Conservation (phyloP, 2,329 filamentous ascomycete species). For the Berkeleyomyces rouxiae region DNA sequence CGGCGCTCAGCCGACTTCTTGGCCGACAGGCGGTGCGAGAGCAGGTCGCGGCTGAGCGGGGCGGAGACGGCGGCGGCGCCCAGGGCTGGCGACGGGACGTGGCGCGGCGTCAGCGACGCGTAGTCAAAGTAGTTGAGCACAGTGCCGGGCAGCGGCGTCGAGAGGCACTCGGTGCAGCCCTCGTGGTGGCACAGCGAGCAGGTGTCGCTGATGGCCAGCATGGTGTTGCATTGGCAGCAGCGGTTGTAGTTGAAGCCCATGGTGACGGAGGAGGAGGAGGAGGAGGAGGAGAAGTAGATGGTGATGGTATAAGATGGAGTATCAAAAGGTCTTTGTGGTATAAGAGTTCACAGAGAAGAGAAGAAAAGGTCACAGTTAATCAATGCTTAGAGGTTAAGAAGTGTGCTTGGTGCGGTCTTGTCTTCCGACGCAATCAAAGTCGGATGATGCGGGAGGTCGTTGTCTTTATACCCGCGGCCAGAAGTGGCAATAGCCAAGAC, state of each 20-base stretch:
- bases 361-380: background rate
- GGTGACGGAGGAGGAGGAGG: background rate
- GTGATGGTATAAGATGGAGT: background rate
- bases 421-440: background rate
- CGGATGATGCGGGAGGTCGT: background rate
- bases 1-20: constrained; percentile 2
- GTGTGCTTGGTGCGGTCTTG: no score
- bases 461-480: background rate
- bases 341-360: background rate
- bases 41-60: background rate
- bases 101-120: constrained; percentile 5
- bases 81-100: background rate
- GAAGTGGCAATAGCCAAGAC: background rate
- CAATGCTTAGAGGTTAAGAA: no score
- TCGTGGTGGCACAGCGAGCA: constrained; percentile 34
- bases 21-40: background rate
- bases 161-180: constrained; percentile 30
- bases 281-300: background rate
- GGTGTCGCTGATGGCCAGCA: constrained; percentile 40
- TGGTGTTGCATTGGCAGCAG: constrained; percentile 38
- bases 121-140: constrained; percentile 10
- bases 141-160: constrained; percentile 6
- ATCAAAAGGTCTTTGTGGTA: background rate
- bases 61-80: background rate
- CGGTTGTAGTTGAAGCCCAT: constrained; percentile 26